phyloP scores from a whole-genome alignment of 1,139 yeast species.

The Yamadazyma triangularis region DNA sequence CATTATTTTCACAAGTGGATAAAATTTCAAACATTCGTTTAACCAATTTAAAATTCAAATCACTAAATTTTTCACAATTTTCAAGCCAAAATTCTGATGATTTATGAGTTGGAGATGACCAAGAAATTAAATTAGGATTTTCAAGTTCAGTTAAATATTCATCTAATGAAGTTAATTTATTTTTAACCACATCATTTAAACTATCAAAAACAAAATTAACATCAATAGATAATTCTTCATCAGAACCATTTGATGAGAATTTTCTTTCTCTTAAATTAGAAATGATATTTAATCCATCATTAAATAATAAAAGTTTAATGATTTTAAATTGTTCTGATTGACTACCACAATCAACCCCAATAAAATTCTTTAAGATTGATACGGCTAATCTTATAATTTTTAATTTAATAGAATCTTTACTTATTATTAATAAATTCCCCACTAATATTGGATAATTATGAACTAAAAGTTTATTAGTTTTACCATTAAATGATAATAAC shows the following conservation, averaged over 20 bases:
- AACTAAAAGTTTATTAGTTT: constrained; percentile 51
- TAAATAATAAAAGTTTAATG: constrained; percentile 68
- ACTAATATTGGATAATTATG: constrained; percentile 60
- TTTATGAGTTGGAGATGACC: constrained; percentile 89
- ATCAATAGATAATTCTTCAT: constrained; percentile 82
- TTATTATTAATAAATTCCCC: constrained; percentile 40
- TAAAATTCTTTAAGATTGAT: constrained; percentile 64
- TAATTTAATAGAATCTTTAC: constrained; percentile 83
- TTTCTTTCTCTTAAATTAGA: constrained; percentile 76
- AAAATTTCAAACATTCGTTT: constrained; percentile 45
- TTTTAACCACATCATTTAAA: constrained; percentile 66
- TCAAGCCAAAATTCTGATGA: constrained; percentile 88
- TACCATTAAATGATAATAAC: constrained; percentile 72
- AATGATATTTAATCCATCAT: constrained; percentile 68
- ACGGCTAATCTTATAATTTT: constrained; percentile 81
- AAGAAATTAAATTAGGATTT: constrained; percentile 68
- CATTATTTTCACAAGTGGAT: constrained; percentile 18
- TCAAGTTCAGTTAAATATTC: constrained; percentile 85
- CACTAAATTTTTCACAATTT: constrained; percentile 71
- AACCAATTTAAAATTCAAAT: constrained; percentile 68
- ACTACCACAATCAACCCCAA: constrained; percentile 31
- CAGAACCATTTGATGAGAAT: constrained; percentile 67
- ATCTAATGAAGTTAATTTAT: constrained; percentile 82
- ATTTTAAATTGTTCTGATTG: constrained; percentile 35
- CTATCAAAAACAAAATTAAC: constrained; percentile 52